Percentiles rank a stretch among this genome's conserved stretches.
Conservation (phyloP, 805 yeast species). For the Starmera amethionina region DNA sequence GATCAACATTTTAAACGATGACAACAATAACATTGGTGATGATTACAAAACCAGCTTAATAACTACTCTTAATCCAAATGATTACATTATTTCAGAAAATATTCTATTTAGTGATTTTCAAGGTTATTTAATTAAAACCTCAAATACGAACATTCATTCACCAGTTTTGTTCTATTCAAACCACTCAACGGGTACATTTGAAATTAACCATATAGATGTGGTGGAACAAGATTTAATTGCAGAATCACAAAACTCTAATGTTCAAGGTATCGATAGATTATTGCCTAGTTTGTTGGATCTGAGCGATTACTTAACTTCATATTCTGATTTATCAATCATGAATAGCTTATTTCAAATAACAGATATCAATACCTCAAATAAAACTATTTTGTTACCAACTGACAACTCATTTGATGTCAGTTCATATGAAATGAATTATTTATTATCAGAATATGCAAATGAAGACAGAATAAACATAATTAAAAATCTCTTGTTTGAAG, state of each 20-base stretch:
- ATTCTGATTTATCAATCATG: background rate
- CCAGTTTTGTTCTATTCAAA: conserved; percentile 21
- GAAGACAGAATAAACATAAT: conserved; percentile 19
- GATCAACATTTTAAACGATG: conserved; percentile 2
- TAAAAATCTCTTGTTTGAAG: conserved; percentile 27
- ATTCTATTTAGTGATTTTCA: background rate
- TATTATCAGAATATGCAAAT: conserved; percentile 22
- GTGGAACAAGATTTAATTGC: conserved; percentile 51
- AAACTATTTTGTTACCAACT: conserved; percentile 37
- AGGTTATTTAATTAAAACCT: conserved; percentile 6
- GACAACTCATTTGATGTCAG: conserved; percentile 30
- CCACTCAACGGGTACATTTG: conserved; percentile 8
- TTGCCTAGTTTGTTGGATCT: conserved; percentile 27
- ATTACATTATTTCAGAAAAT: conserved; percentile 1
- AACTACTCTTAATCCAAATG: background rate
- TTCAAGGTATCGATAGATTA: conserved; percentile 51
- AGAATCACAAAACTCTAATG: conserved; percentile 49
- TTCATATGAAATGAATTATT: conserved; percentile 35
- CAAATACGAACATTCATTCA: conserved; percentile 10
- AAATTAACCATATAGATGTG: conserved; percentile 37
- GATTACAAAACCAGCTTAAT: conserved; percentile 1
- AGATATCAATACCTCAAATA: conserved; percentile 13
- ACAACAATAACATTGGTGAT: conserved; percentile 7
- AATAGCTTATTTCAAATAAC: background rate
- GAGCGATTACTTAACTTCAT: conserved; percentile 21